These are phyloP conservation scores for Carallia brachiata DNA, from an alignment of 345 rosid genomes.

Conservation along the genomic window DNA sequence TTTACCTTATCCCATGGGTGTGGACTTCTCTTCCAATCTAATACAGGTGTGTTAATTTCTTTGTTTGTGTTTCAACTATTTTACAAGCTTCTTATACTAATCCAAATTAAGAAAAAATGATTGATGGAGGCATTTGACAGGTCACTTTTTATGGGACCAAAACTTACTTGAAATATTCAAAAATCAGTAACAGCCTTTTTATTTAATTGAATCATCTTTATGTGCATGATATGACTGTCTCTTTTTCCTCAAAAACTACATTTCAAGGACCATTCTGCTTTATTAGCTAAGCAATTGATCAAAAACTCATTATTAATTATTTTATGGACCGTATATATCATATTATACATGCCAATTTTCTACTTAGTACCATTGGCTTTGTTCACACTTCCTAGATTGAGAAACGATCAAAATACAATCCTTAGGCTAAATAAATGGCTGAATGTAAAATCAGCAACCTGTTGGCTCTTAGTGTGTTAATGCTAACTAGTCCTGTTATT, in stretches of 20 bases:
- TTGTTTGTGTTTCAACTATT: background rate
- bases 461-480: too few species aligned
- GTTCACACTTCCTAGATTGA: too few species aligned
- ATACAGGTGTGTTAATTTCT: constrained; percentile 31
- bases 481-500: too few species aligned
- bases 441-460: too few species aligned
- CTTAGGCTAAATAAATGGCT: background rate
- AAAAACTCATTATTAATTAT: too few species aligned
- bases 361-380: too few species aligned
- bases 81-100: background rate
- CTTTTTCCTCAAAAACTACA: constrained; percentile 23
- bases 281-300: constrained; percentile 10
- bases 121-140: too few species aligned
- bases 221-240: constrained; percentile 33
- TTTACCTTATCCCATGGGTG: constrained; percentile 21
- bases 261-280: constrained; percentile 33
- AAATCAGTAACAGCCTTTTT: constrained; percentile 10
- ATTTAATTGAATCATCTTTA: constrained; percentile 18
- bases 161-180: constrained; percentile 2
- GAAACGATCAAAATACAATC: constrained; percentile 10
- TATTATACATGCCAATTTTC: too few species aligned
- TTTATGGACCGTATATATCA: too few species aligned
- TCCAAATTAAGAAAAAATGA: background rate
- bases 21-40: constrained; percentile 47
- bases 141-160: too few species aligned